phyloP scores from a whole-genome alignment of 306 rosid genomes.

The Quercus gilva region DNA sequence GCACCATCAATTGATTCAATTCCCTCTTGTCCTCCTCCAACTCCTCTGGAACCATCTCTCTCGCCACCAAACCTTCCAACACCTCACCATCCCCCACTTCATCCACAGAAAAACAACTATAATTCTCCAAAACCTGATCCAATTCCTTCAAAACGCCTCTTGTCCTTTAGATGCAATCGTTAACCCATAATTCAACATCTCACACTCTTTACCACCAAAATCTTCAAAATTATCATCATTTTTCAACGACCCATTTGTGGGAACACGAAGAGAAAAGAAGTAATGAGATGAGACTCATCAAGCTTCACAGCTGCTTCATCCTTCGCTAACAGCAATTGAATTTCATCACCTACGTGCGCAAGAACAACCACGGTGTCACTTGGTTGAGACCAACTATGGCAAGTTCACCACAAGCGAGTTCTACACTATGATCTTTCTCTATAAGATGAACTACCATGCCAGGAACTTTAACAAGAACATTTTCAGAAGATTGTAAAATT shows the following conservation, averaged over 20 bases:
- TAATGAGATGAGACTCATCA: slow-evolving; percentile 57
- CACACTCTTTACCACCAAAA: slow-evolving; percentile 5
- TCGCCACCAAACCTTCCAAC: slow-evolving; percentile 45
- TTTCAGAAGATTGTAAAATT: slow-evolving; percentile 33
- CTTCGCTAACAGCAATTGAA: slow-evolving; percentile 78
- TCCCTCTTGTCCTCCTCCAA: slow-evolving; percentile 38
- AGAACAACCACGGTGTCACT: slow-evolving; percentile 57
- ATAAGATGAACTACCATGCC: slow-evolving; percentile 69
- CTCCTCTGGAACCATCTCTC: background rate
- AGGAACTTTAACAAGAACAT: slow-evolving; percentile 51
- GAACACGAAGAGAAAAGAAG: slow-evolving; percentile 63
- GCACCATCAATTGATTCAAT: slow-evolving; percentile 23
- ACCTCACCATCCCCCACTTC: slow-evolving; percentile 49
- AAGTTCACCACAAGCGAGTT: slow-evolving; percentile 75
- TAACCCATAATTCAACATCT: slow-evolving; percentile 64
- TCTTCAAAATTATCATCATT: background rate
- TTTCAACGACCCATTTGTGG: slow-evolving; percentile 24
- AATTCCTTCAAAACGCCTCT: slow-evolving; percentile 43
- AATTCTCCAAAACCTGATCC: slow-evolving; percentile 56
- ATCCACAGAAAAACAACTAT: slow-evolving; percentile 60
- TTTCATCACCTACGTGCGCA: slow-evolving; percentile 56
- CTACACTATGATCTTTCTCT: slow-evolving; percentile 61
- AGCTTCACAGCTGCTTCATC: slow-evolving; percentile 81
- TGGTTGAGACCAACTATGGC: slow-evolving; percentile 43
- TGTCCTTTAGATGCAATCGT: slow-evolving; percentile 64